Conservation (phyloP, 148 eudicot species). For the Amaranthus palmeri region DNA sequence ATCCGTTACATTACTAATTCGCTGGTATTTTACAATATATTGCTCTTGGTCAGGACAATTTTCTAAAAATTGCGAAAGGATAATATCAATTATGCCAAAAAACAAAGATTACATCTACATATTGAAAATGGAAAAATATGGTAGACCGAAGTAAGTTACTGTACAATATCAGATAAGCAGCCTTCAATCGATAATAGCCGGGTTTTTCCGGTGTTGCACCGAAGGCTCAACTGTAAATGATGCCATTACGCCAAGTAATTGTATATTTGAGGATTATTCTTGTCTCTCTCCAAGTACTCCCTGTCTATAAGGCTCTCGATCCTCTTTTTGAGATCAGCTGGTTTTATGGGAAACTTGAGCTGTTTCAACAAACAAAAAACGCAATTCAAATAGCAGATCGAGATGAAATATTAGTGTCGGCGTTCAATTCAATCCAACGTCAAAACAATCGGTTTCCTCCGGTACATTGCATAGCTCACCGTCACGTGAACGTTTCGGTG, state of each 20-base stretch:
- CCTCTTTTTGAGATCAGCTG: conserved; percentile 95
- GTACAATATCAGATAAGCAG: conserved; percentile 29
- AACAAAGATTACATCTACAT: conserved; percentile 20
- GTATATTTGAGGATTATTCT: conserved; percentile 91
- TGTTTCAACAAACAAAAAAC: conserved; percentile 36
- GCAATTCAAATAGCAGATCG: not conserved
- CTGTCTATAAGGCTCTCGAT: conserved; percentile 94
- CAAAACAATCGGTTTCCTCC: too few species aligned
- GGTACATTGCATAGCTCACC: too few species aligned
- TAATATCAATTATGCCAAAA: too few species aligned
- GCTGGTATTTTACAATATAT: conserved; percentile 14
- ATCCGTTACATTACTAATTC: conserved; percentile 1
- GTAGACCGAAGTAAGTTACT: conserved; percentile 14
- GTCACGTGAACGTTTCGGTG: too few species aligned
- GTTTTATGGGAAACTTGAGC: conserved; percentile 96
- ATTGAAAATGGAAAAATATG: conserved; percentile 7
- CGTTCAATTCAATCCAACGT: too few species aligned
- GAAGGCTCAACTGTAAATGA: conserved; percentile 12
- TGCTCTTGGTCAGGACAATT: conserved; percentile 12
- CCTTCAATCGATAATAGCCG: conserved; percentile 9
- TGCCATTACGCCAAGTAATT: conserved; percentile 71
- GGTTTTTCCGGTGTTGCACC: conserved; percentile 18
- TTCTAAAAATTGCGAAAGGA: not conserved
- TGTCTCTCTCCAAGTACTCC: conserved; percentile 95
- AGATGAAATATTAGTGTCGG: not conserved